A percentile compares a stretch with the other conserved stretches of the same genome.
Evolutionary conservation across 129 eudicot species (phyloP).

Genomic region (Flaveria ramosissima): DNA sequence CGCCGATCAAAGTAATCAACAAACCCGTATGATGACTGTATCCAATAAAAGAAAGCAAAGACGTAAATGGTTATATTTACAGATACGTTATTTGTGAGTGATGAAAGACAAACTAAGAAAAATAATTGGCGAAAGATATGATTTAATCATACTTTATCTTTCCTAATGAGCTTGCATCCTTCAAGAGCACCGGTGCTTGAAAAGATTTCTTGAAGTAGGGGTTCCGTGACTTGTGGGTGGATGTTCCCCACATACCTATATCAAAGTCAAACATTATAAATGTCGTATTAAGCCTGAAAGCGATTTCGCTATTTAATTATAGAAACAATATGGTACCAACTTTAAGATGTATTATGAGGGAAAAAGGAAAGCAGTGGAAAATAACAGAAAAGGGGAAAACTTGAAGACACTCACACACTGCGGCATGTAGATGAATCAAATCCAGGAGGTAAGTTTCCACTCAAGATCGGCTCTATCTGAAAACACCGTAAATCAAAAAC

Average conservation of each 20-base stretch:
- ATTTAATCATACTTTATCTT: constrained; percentile 71
- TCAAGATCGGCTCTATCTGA: constrained; percentile 77
- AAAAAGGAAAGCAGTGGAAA: neutral
- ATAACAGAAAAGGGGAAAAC: neutral
- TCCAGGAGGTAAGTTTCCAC: constrained; percentile 77
- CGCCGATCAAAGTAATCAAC: constrained; percentile 97
- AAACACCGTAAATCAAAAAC: constrained; percentile 27
- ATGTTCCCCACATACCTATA: constrained; percentile 97
- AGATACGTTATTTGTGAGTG: neutral
- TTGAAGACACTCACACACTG: constrained; percentile 59
- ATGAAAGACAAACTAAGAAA: neutral
- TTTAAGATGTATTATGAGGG: neutral
- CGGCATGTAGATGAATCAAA: constrained; percentile 70
- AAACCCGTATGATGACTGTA: constrained; percentile 96
- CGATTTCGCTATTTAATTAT: neutral
- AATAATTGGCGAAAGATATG: constrained; percentile 7
- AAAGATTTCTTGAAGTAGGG: constrained; percentile 95
- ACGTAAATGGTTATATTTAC: neutral
- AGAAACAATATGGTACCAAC: constrained; percentile 4
- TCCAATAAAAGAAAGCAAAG: constrained; percentile 5
- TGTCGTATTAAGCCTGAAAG: neutral
- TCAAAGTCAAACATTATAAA: constrained; percentile 14
- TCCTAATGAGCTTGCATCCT: constrained; percentile 97
- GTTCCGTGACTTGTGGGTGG: constrained; percentile 93
- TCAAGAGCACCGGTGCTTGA: constrained; percentile 84